These are phyloP conservation scores for Xylaria longipes DNA, from an alignment of 495 filamentous ascomycete genomes.

Conservation along the genomic window DNA sequence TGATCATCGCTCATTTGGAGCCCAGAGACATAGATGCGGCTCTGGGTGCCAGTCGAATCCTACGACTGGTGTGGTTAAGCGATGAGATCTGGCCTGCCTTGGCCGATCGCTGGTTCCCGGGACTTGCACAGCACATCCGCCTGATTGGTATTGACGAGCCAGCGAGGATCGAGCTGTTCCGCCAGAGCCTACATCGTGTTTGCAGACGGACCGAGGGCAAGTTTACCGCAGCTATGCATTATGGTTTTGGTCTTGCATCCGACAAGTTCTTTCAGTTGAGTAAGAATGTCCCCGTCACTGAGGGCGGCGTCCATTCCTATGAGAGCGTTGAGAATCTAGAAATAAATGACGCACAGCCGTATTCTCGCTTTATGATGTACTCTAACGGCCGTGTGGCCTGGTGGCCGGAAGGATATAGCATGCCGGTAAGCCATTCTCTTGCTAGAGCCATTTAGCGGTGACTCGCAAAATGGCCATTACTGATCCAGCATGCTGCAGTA, in stretches of 20 bases:
- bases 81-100: conserved; percentile 41
- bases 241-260: conserved; percentile 34
- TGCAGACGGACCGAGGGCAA: conserved; percentile 31
- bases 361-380: conserved; percentile 41
- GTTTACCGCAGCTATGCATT: conserved; percentile 36
- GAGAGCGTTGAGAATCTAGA: conserved; percentile 34
- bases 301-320: conserved; percentile 40
- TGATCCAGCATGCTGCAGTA: conserved; percentile 15
- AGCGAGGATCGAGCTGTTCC: conserved; percentile 31
- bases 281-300: conserved; percentile 30
- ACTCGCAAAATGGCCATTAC: neutral
- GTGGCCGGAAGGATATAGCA: conserved; percentile 39
- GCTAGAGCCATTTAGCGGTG: neutral
- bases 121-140: conserved; percentile 34
- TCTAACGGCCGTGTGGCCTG: conserved; percentile 37
- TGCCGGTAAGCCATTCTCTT: conserved; percentile 26
- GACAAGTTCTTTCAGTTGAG: conserved; percentile 36
- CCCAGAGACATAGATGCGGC: conserved; percentile 36
- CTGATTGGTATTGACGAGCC: conserved; percentile 17
- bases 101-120: conserved; percentile 36
- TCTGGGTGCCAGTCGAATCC: conserved; percentile 28
- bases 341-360: conserved; percentile 26
- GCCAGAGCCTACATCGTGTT: conserved; percentile 33
- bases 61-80: conserved; percentile 39
- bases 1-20: conserved; percentile 33